Evolutionary conservation across 129 eudicot genomes (phyloP).

Genomic region (Chrysanthemum lavandulifolium): DNA sequence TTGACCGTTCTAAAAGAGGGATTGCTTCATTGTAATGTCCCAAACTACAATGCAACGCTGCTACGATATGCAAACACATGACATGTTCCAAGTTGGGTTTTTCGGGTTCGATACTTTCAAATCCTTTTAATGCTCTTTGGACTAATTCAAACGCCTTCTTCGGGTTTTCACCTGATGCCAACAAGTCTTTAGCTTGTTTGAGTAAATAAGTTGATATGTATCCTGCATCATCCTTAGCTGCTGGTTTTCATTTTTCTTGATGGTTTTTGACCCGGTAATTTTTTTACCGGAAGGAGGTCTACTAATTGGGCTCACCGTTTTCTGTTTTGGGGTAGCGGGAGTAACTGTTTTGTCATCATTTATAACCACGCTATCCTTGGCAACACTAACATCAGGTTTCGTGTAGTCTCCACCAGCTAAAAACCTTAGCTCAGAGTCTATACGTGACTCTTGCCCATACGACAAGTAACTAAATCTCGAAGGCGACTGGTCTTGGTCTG

Average conservation of each 20-base stretch:
- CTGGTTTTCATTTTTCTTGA: constrained; percentile 31
- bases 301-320: constrained; percentile 19
- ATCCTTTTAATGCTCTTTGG: constrained; percentile 59
- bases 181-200: constrained; percentile 61
- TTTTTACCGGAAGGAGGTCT: constrained; percentile 55
- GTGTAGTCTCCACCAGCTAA: constrained; percentile 58
- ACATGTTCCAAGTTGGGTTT: constrained; percentile 73
- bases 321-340: neutral
- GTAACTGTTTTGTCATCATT: neutral
- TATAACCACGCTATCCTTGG: neutral
- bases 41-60: constrained; percentile 59
- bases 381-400: constrained; percentile 22
- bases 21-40: constrained; percentile 60
- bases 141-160: constrained; percentile 66
- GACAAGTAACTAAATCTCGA: constrained; percentile 62
- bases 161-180: constrained; percentile 53
- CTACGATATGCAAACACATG: constrained; percentile 79
- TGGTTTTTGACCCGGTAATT: constrained; percentile 1
- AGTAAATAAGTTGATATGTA: constrained; percentile 74
- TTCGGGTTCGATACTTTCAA: constrained; percentile 43
- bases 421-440: constrained; percentile 67
- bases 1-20: constrained; percentile 73
- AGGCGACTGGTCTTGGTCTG: constrained; percentile 71
- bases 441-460: constrained; percentile 80
- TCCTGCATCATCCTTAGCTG: constrained; percentile 36